Evolutionary conservation across 1,139 yeast genomes (phyloP).

Genomic region (Pichia sp.): DNA sequence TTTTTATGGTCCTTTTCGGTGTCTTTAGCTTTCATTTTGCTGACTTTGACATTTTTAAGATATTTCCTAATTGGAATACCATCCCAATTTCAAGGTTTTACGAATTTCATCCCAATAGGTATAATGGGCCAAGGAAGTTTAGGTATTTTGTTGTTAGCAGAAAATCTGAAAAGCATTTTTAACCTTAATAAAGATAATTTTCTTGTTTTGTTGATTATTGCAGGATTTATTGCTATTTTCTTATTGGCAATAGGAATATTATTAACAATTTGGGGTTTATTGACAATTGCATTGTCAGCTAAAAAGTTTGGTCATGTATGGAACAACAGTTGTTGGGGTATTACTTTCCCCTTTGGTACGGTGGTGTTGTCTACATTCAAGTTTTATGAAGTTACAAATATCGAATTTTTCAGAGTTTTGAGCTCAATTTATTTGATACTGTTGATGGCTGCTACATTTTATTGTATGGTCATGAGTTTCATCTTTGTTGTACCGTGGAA

Average conservation of each 20-base stretch:
- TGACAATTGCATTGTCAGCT: no score
- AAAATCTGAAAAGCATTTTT: no score
- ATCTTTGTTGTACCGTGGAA: constrained; percentile 24
- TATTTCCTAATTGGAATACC: constrained; percentile 57
- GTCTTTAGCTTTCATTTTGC: constrained; percentile 46
- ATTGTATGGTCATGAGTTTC: constrained; percentile 30
- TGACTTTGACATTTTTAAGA: constrained; percentile 51
- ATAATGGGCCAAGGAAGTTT: constrained; percentile 77
- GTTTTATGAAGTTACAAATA: constrained; percentile 36
- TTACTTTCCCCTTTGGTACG: constrained; percentile 88
- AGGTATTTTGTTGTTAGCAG: constrained; percentile 45
- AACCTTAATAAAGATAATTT: no score
- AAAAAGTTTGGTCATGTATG: no score
- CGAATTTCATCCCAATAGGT: constrained; percentile 57
- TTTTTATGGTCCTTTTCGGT: constrained; percentile 66
- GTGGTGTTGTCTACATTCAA: constrained; percentile 56
- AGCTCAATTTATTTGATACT: constrained; percentile 52
- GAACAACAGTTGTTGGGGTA: no score
- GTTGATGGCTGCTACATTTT: constrained; percentile 31
- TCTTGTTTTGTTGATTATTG: no score
- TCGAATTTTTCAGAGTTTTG: constrained; percentile 47
- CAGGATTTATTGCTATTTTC: no score
- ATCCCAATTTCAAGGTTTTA: constrained; percentile 33
- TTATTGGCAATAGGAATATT: no score
- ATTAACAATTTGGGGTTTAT: constrained; percentile 48